These are phyloP conservation scores for Colletotrichum eremochloae DNA, from an alignment of 2,329 filamentous ascomycete genomes.

Conservation along the genomic window DNA sequence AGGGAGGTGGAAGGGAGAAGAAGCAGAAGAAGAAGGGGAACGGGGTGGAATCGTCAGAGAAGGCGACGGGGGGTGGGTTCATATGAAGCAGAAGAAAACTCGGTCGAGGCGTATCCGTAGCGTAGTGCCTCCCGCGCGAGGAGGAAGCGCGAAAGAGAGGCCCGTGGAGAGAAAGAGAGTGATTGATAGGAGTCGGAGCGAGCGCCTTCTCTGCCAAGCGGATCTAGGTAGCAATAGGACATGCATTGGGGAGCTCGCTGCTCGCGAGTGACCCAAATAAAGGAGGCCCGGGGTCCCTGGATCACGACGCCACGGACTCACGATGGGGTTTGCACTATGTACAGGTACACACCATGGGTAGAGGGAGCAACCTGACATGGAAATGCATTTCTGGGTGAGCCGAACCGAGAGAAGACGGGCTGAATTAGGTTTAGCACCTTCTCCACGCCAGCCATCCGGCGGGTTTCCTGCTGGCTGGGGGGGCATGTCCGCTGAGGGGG, in stretches of 20 bases:
- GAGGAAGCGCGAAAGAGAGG: background rate
- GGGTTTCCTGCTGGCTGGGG: slow-evolving; percentile 33
- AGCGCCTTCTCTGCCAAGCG: slow-evolving; percentile 16
- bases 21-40: slow-evolving; percentile 24
- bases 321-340: background rate
- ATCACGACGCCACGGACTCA: slow-evolving; percentile 32
- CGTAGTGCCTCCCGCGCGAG: slow-evolving; percentile 6
- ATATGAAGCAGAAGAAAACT: slow-evolving; percentile 42
- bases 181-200: background rate
- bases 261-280: slow-evolving; percentile 34
- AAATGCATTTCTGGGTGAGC: background rate
- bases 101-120: slow-evolving; percentile 32
- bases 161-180: slow-evolving; percentile 6
- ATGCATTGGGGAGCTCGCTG: slow-evolving; percentile 23
- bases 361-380: background rate
- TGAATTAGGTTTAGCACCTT: slow-evolving; percentile 39
- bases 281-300: slow-evolving; percentile 39
- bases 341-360: no score
- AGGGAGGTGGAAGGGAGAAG: slow-evolving; percentile 21
- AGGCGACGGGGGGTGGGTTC: slow-evolving; percentile 29
- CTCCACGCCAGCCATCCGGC: slow-evolving; percentile 43
- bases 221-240: slow-evolving; percentile 20
- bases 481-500: background rate
- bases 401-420: slow-evolving; percentile 24
- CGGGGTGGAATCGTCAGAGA: slow-evolving; percentile 15